These are phyloP conservation scores for Zygosaccharomyces gambellarensis DNA, from an alignment of 805 yeast species.

Conservation along the genomic window DNA sequence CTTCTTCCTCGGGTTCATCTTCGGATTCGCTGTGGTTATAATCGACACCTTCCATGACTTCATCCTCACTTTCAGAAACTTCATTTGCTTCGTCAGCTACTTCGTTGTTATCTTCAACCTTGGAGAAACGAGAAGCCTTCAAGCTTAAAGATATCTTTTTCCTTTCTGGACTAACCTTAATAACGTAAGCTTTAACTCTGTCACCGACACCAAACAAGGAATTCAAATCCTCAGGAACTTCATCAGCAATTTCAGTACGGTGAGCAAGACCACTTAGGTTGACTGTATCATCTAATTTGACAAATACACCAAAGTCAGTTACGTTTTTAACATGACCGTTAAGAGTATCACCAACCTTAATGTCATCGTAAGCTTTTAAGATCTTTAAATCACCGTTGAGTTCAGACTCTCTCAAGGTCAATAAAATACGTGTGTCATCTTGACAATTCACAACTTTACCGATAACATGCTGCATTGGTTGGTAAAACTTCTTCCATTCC, in stretches of 20 bases:
- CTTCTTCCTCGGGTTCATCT: conserved; percentile 32
- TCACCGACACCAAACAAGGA: conserved; percentile 84
- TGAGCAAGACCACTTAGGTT: conserved; percentile 85
- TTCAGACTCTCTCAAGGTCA: conserved; percentile 78
- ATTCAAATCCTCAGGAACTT: conserved; percentile 48
- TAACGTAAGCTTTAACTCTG: conserved; percentile 76
- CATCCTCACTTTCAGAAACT: conserved; percentile 24
- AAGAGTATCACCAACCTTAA: conserved; percentile 61
- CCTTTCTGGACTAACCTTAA: conserved; percentile 57
- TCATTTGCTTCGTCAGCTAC: conserved; percentile 24
- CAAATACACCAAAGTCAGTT: conserved; percentile 88
- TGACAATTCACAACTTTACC: conserved; percentile 68
- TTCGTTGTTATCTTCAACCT: conserved; percentile 29
- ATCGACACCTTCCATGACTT: conserved; percentile 28
- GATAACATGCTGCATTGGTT: conserved; percentile 62
- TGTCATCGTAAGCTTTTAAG: conserved; percentile 59
- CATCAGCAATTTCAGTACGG: conserved; percentile 75
- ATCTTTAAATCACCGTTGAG: conserved; percentile 63
- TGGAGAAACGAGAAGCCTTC: conserved; percentile 83
- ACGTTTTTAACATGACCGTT: conserved; percentile 76
- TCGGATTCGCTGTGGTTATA: conserved; percentile 33
- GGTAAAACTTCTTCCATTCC: conserved; percentile 82
- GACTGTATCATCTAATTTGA: conserved; percentile 68
- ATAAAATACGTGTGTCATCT: conserved; percentile 57
- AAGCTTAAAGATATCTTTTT: conserved; percentile 82